Evolutionary conservation across 2,329 filamentous ascomycete genomes (phyloP).

Genomic region (Aureobasidium musti): DNA sequence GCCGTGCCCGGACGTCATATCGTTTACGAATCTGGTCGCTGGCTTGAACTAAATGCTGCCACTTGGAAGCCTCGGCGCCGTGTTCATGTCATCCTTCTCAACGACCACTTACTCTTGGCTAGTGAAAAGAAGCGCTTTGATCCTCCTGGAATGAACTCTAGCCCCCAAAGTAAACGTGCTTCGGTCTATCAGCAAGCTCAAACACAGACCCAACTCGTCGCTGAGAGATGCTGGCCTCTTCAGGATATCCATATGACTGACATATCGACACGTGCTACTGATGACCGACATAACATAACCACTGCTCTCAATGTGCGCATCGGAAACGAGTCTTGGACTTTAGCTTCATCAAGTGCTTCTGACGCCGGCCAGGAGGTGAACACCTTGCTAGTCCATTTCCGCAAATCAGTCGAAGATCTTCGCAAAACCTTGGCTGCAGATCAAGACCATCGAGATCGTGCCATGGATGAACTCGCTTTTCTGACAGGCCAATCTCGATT

Average conservation of each 20-base stretch:
- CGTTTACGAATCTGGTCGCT: constrained; percentile 85
- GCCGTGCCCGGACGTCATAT: constrained; percentile 90
- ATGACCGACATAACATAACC: constrained; percentile 58
- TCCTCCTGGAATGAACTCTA: constrained; percentile 30
- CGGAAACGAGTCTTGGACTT: constrained; percentile 89
- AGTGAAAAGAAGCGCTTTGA: constrained; percentile 91
- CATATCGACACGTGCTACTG: constrained; percentile 57
- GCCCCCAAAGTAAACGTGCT: constrained; percentile 37
- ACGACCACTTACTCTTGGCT: constrained; percentile 90
- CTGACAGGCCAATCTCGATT: constrained; percentile 48
- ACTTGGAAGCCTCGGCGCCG: constrained; percentile 91
- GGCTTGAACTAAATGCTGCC: constrained; percentile 95
- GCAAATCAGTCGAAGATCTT: constrained; percentile 89
- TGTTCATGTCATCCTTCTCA: constrained; percentile 89
- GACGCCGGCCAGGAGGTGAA: constrained; percentile 73
- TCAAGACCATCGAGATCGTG: constrained; percentile 79
- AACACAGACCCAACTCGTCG: constrained; percentile 68
- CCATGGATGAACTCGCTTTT: constrained; percentile 39
- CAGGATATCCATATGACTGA: constrained; percentile 92
- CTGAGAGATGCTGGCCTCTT: constrained; percentile 91
- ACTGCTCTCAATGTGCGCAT: constrained; percentile 91
- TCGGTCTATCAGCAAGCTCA: constrained; percentile 41
- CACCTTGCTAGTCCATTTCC: constrained; percentile 80
- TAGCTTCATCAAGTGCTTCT: constrained; percentile 70
- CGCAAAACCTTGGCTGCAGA: constrained; percentile 83